Evolutionary conservation across 2,329 filamentous ascomycete genomes (phyloP).

Genomic region (Bipolaris gigantea): DNA sequence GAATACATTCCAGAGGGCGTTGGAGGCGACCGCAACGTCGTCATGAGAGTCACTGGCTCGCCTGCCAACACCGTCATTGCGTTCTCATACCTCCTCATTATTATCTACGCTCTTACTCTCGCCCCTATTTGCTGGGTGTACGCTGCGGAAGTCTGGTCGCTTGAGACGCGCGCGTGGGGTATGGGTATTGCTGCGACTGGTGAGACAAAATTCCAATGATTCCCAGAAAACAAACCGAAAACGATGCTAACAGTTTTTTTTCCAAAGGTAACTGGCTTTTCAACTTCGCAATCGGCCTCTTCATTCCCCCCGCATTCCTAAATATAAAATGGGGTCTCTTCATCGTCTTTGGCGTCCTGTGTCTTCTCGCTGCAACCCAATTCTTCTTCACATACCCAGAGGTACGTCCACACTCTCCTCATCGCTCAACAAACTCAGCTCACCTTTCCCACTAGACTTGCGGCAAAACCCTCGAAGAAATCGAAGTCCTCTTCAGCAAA

Average conservation of each 20-base stretch:
- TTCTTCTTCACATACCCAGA: constrained; percentile 68
- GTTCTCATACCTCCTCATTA: constrained; percentile 73
- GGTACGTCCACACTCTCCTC: background rate
- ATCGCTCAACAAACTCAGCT: background rate
- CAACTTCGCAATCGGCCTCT: constrained; percentile 59
- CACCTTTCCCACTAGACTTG: constrained; percentile 52
- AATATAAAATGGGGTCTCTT: constrained; percentile 66
- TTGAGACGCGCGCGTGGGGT: constrained; percentile 60
- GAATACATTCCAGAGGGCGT: constrained; percentile 42
- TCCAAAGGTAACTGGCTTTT: constrained; percentile 58
- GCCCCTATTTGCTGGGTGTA: constrained; percentile 62
- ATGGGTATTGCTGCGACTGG: constrained; percentile 66
- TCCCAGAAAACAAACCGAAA: too few relatives aligned
- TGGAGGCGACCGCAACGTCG: constrained; percentile 54
- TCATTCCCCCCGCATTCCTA: constrained; percentile 61
- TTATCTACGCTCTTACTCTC: constrained; percentile 67
- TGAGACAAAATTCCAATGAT: constrained; percentile 17
- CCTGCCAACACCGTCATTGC: constrained; percentile 60
- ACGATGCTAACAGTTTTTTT: constrained; percentile 35
- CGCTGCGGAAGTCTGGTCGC: constrained; percentile 64
- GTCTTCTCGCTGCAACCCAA: constrained; percentile 67
- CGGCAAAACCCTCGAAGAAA: constrained; percentile 75
- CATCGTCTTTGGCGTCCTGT: constrained; percentile 75
- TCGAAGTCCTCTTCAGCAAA: constrained; percentile 68
- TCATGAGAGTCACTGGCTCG: constrained; percentile 54